Evolutionary conservation across 176 grass and related monocot species (phyloP).

Genomic region (Zea luxurians): DNA sequence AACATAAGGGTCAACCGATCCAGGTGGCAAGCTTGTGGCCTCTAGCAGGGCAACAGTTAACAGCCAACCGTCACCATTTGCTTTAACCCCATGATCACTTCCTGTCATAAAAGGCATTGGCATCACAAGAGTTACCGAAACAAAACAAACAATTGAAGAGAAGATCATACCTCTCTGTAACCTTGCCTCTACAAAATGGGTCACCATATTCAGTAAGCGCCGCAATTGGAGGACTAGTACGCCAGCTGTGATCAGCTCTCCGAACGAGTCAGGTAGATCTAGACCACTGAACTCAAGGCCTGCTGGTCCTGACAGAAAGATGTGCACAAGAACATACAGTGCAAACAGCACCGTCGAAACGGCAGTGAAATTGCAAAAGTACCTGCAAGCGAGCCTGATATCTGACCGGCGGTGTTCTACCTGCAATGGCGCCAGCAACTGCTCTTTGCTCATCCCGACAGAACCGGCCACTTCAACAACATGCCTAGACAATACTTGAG

Average conservation of each 20-base stretch:
- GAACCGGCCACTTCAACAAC: slow-evolving; percentile 55
- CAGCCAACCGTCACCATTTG: slow-evolving; percentile 80
- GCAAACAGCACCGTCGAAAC: slow-evolving; percentile 53
- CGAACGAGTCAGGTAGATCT: slow-evolving; percentile 82
- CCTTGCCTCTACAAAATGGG: slow-evolving; percentile 82
- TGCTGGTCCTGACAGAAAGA: slow-evolving; percentile 56
- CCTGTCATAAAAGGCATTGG: slow-evolving; percentile 36
- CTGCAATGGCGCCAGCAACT: slow-evolving; percentile 73
- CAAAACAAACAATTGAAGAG: background rate
- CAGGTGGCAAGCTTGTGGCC: slow-evolving; percentile 66
- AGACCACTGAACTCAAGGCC: slow-evolving; percentile 77
- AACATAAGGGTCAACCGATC: slow-evolving; percentile 76
- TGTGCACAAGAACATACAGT: slow-evolving; percentile 71
- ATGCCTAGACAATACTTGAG: slow-evolving; percentile 51
- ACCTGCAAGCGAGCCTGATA: slow-evolving; percentile 57
- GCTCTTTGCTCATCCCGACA: slow-evolving; percentile 63
- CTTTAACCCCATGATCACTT: slow-evolving; percentile 66
- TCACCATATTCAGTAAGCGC: slow-evolving; percentile 58
- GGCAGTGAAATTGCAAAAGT: slow-evolving; percentile 81
- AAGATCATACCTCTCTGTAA: slow-evolving; percentile 59
- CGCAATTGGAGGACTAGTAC: slow-evolving; percentile 74
- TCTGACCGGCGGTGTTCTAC: slow-evolving; percentile 52
- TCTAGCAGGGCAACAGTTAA: slow-evolving; percentile 80
- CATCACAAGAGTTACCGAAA: background rate
- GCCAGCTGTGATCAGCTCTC: slow-evolving; percentile 64